Evolutionary conservation across 2,329 filamentous ascomycete genomes (phyloP), one percentile per base, ranked within the genome.

Genomic region (Neocucurbitaria cava): DNA sequence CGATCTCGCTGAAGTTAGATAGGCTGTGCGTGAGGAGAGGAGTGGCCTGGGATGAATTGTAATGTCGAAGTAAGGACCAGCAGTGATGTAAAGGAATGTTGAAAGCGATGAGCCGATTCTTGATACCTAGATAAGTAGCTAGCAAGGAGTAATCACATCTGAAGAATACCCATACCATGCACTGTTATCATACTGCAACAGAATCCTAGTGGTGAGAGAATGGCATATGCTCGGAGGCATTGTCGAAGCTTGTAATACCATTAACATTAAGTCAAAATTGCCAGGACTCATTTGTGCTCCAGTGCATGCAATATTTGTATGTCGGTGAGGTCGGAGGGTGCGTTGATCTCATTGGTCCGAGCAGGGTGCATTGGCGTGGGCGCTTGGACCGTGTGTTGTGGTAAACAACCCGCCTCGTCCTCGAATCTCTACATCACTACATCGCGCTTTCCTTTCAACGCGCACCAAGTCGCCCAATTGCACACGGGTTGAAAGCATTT

Each of bases 1-100:
- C 65, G 10, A 49, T 78, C 2, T 72, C 80, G 15, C 35, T 68
- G 50, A 69, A 59, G 24, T 58, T 52, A 51, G 66, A 69, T 39
- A 49, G 44, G 42, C 54, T 77, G 31, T 79, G 64, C 72, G 72
- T 61, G 58, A 73, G 48, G 71, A 58, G 64, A 33, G 47, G 49
- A 7, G 56, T 70, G 20, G 46, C 47, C 9, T 70, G 64, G 65
- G 59, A 61, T 18, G 55, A 35, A 9, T 49, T 65, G 15, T 61
- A 31, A 44, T 35, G 8, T 35, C 13, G 4, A 5, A 35, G 13
- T n/a, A 35, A 6, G 31, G 5, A n/a, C 4, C 17, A 6, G 13
- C n/a, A 17, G 15, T 35, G 13, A 3, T 28, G 13, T 8, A 15
- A n/a, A 7, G 10, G 38, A 23, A 23, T 8, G 8, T 31, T 28